Base-by-base conservation (phyloP, 495 filamentous ascomycete genomes). In the Pseudoneurospora amorphoporcata region DNA sequence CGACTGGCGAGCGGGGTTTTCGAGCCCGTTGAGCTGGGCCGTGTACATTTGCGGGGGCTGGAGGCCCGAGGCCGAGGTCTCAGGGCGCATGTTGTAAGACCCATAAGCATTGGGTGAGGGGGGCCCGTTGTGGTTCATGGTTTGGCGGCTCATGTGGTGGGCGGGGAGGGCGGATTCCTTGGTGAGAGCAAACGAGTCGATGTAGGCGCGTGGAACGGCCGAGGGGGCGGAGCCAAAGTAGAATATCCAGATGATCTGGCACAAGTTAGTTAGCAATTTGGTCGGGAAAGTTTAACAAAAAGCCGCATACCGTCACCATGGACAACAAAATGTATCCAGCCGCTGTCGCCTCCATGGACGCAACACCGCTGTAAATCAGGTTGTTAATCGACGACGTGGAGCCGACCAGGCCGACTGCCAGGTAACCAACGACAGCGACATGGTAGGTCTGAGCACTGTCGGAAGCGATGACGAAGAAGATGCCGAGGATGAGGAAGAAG, bases 21-120 rank as follows among this genome's bases (percentile, higher is more conserved):
- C 96, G 76, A 98, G 97, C 45, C 95, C 95, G 76, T 91, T 97
- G 72, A 98, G 87, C 81, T 98, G 94, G 8, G 93, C 91, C 4
- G 95, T 98, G 81, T 98, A 98, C 93, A 98, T 97, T 80, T 98
- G 96, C 1, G 94, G 95, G 6, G 92, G 89, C 73, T 88, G 87
- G 68, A 88, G 53, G 6, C 53, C 88, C 38, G 92, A 92, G 7
- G 90, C 87, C 68, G 91, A 92, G 10, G 93, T 96, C 76, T 96
- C 93, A 12, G 93, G 94, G 45, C 93, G 91, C 58, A 83, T 81
- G 68, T 65, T 76, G 40, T 80, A 82, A 73, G 84, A 85, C 73
- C 87, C 89, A 68, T 81, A 65, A 2, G 53, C 53, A 35, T 65
- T 65, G 12, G 53, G 53, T 2, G 53, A 61, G 53, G 53, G 37